Evolutionary conservation across 805 yeast genomes (phyloP).

Genomic region (Jamesozyma piceae): DNA sequence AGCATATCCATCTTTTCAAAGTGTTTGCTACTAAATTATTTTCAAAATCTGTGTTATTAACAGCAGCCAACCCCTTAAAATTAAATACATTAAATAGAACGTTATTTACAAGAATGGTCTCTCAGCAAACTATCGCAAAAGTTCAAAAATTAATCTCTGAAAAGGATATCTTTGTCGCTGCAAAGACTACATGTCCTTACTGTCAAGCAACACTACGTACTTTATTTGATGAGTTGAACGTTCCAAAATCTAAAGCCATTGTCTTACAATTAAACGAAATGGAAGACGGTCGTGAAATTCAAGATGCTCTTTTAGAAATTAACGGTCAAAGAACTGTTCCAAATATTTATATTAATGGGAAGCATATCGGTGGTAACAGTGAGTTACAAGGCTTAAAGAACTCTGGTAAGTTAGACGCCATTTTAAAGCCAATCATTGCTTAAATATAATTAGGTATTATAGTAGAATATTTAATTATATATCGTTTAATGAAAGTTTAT

Average conservation of each 20-base stretch:
- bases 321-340: constrained; percentile 95
- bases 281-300: constrained; percentile 73
- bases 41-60: too few relatives aligned
- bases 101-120: constrained; percentile 37
- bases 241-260: constrained; percentile 34
- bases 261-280: constrained; percentile 39
- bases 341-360: constrained; percentile 77
- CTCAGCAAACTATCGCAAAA: constrained; percentile 46
- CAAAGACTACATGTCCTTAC: constrained; percentile 69
- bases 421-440: constrained; percentile 16
- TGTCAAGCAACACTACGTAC: constrained; percentile 40
- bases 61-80: too few relatives aligned
- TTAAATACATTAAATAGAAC: too few relatives aligned
- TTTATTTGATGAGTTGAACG: constrained; percentile 32
- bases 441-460: too few relatives aligned
- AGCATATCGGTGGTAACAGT: constrained; percentile 93
- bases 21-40: too few relatives aligned
- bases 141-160: constrained; percentile 56
- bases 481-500: not conserved
- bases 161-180: constrained; percentile 69
- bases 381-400: constrained; percentile 68
- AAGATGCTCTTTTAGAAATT: constrained; percentile 62
- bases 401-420: constrained; percentile 45
- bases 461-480: not conserved
- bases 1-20: too few relatives aligned